Percentiles rank a stretch among this genome's conserved stretches.
phyloP scores from a whole-genome alignment of 2,329 filamentous ascomycete species.

The Neurospora crassa region DNA sequence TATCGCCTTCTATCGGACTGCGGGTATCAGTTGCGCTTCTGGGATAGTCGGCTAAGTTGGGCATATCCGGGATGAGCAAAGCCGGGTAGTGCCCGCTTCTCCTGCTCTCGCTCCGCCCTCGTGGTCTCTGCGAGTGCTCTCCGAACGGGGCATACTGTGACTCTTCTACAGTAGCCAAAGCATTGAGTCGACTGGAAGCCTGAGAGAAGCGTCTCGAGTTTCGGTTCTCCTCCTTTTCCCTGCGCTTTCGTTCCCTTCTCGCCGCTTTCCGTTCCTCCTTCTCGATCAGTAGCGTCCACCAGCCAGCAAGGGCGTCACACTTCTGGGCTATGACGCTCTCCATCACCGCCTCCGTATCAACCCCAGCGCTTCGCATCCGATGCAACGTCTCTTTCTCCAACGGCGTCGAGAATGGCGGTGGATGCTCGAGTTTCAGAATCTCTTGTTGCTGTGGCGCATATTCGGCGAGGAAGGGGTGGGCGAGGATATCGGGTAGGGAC shows the following conservation, averaged over 20 bases:
- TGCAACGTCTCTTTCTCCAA: constrained; percentile 87
- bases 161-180: constrained; percentile 74
- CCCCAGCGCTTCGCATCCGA: constrained; percentile 85
- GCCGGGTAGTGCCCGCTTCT: constrained; percentile 53
- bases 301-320: constrained; percentile 84
- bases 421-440: constrained; percentile 73
- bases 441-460: constrained; percentile 81
- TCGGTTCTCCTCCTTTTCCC: constrained; percentile 76
- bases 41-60: constrained; percentile 58
- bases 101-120: constrained; percentile 70
- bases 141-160: constrained; percentile 31
- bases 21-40: constrained; percentile 32
- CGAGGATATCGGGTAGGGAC: constrained; percentile 72
- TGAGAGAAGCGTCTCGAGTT: constrained; percentile 75
- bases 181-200: constrained; percentile 77
- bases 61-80: constrained; percentile 62
- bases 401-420: constrained; percentile 72
- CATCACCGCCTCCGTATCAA: constrained; percentile 89
- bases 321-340: constrained; percentile 86
- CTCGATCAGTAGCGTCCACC: constrained; percentile 91
- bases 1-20: constrained; percentile 30
- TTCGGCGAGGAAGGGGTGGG: constrained; percentile 79
- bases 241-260: constrained; percentile 71
- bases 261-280: constrained; percentile 86
- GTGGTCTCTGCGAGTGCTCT: constrained; percentile 49